Evolutionary conservation across 352 stramenopile genomes (phyloP).

Genomic region (Globisporangium rhizosaccharum): DNA sequence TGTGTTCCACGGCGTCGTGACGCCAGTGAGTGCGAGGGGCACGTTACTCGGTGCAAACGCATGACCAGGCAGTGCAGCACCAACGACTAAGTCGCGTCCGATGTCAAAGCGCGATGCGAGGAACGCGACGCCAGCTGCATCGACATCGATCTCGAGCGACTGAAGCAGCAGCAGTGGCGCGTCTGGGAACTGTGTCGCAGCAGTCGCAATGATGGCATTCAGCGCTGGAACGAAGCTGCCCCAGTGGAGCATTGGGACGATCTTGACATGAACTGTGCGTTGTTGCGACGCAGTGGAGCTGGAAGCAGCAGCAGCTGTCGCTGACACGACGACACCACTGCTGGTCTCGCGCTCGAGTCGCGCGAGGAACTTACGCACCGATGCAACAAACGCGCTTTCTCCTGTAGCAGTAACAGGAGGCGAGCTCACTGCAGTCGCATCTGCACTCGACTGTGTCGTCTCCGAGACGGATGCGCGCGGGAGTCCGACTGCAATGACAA

Average conservation of each 20-base stretch:
- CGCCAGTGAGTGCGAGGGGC: slow-evolving; percentile 67
- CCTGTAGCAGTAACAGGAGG: background rate
- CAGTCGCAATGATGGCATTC: slow-evolving; percentile 88
- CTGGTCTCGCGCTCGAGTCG: slow-evolving; percentile 23
- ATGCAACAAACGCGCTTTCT: slow-evolving; percentile 30
- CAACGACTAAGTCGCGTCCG: slow-evolving; percentile 84
- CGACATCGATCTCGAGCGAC: slow-evolving; percentile 88
- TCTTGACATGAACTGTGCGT: slow-evolving; percentile 25
- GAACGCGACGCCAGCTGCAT: slow-evolving; percentile 38
- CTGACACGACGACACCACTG: background rate
- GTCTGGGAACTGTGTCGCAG: slow-evolving; percentile 45
- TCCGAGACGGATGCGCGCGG: slow-evolving; percentile 15
- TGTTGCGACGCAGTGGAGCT: background rate
- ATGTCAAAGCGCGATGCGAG: slow-evolving; percentile 67
- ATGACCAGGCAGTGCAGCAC: slow-evolving; percentile 85
- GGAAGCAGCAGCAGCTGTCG: background rate
- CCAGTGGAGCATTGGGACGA: slow-evolving; percentile 93
- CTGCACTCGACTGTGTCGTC: background rate
- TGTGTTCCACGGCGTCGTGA: slow-evolving; percentile 95
- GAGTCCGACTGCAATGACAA: slow-evolving; percentile 55
- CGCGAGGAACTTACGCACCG: slow-evolving; percentile 33
- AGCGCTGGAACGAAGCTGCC: slow-evolving; percentile 93
- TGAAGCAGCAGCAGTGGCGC: slow-evolving; percentile 76
- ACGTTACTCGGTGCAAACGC: slow-evolving; percentile 36
- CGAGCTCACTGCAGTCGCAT: background rate